These are phyloP conservation scores for Solanum hybrid DNA, from an alignment of 305 asterid genomes.

Conservation along the genomic window DNA sequence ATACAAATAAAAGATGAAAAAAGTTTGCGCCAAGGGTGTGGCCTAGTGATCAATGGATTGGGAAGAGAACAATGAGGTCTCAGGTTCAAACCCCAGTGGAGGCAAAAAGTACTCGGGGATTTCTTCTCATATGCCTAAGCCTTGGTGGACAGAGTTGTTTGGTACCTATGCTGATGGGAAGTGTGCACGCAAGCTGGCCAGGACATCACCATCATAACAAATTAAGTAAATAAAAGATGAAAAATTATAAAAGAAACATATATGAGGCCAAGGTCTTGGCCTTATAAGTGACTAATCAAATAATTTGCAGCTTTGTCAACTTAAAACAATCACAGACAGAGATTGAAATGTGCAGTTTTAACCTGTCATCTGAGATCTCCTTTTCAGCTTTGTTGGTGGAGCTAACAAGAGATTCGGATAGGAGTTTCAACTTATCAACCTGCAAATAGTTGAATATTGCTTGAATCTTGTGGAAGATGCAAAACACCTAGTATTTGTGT, in stretches of 20 bases:
- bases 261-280: not conserved
- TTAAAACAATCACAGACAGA: not conserved
- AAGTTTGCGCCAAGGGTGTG: not conserved
- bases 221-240: not conserved
- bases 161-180: not conserved
- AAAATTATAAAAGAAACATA: not conserved
- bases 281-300: not conserved
- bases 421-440: conserved; percentile 93
- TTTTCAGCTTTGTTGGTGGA: conserved; percentile 76
- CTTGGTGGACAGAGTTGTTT: not conserved
- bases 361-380: conserved; percentile 88
- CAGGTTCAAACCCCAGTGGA: not conserved
- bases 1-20: not conserved
- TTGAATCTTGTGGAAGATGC: not conserved
- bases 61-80: not conserved
- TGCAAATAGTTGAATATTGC: conserved; percentile 29
- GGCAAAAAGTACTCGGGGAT: not conserved
- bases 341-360: not conserved
- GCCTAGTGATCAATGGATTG: not conserved
- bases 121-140: not conserved
- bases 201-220: not conserved
- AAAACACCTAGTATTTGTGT: not conserved
- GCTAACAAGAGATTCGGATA: conserved; percentile 84
- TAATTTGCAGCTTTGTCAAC: not conserved
- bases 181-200: not conserved